Evolutionary conservation across 169 alveolate genomes (phyloP), one percentile per base, ranked within the genome.

Genomic region (Babesia microti): DNA sequence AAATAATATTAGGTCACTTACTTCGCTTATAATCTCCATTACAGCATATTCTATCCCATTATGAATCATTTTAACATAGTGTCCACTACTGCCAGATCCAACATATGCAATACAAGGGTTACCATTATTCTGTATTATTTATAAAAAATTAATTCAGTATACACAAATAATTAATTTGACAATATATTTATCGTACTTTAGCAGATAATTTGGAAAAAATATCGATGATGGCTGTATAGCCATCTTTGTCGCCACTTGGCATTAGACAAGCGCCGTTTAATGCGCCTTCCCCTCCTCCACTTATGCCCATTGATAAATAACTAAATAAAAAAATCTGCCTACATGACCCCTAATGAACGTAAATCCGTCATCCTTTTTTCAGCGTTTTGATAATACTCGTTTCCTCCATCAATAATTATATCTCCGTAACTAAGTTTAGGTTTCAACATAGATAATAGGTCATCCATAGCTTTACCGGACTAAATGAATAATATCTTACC

Each of bases 261-360:
- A 83, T 83, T 43, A 83, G 41, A 4, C 88, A 79, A n/a, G 89
- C 85, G 17, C 81, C 80, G 24, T 49, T 35, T 23, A 84, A 61
- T 24, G 91, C 91, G 0, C 91, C 91, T 29, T 47, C 56, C 41
- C 79, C 89, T 15, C 91, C 91, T 0, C 91, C 91, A 54, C 91
- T 83, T 23, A 83, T 78, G 12, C 91, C 91, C 86, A 83, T 63
- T 11, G 84, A 84, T 46, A 78, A 41, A 56, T 61, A 83, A 30
- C 84, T 78, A 45, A 28, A 42, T 29, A 41, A 24, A 22, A 3
- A 18, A 4, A 6, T 35, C 11, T 14, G 33, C 78, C 0, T 41
- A 71, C 82, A 40, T 43, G 1, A 72, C 39, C 22, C 63, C 72
- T 0, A 23, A 14, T 3, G 32, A 50, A 14, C 27, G 36, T 51